phyloP scores from a whole-genome alignment of 805 yeast genomes.

The Metschnikowia henanensis region DNA sequence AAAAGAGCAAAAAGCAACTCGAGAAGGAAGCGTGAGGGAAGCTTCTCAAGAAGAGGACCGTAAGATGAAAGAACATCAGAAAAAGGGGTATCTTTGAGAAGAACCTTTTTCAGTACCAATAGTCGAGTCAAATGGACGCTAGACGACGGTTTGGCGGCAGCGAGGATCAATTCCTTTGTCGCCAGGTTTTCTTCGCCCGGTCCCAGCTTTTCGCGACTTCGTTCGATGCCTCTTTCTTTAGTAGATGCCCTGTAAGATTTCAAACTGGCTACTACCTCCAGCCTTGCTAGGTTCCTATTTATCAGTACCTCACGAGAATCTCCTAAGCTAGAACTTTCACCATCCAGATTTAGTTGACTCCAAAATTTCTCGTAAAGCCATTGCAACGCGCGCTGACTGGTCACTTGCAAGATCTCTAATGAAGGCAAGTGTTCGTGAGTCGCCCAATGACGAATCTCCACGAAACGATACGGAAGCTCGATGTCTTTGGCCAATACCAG shows the following conservation, averaged over 20 bases:
- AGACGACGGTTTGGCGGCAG: background rate
- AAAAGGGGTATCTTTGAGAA: constrained; percentile 1
- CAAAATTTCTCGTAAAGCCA: constrained; percentile 83
- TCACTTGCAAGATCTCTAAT: constrained; percentile 62
- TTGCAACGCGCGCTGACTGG: constrained; percentile 56
- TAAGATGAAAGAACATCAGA: background rate
- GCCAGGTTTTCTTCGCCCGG: background rate
- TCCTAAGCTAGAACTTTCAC: too few relatives aligned
- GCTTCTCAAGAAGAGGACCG: constrained; percentile 2
- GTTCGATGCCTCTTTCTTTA: background rate
- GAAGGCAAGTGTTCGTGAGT: constrained; percentile 88
- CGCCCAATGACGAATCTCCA: constrained; percentile 85
- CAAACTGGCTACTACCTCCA: background rate
- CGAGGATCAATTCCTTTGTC: background rate
- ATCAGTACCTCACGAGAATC: too few relatives aligned
- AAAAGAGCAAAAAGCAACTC: constrained; percentile 2
- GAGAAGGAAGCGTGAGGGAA: constrained; percentile 1
- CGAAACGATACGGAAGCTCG: constrained; percentile 76
- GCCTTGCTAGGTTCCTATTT: background rate
- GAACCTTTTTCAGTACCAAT: constrained; percentile 4
- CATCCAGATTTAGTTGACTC: constrained; percentile 31
- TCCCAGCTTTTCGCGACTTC: too few relatives aligned
- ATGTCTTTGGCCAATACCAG: constrained; percentile 68
- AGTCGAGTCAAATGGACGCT: constrained; percentile 1
- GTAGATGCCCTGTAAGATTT: background rate